Base-by-base conservation (phyloP, 2,329 filamentous ascomycete species). In the Penicillium sp. region DNA sequence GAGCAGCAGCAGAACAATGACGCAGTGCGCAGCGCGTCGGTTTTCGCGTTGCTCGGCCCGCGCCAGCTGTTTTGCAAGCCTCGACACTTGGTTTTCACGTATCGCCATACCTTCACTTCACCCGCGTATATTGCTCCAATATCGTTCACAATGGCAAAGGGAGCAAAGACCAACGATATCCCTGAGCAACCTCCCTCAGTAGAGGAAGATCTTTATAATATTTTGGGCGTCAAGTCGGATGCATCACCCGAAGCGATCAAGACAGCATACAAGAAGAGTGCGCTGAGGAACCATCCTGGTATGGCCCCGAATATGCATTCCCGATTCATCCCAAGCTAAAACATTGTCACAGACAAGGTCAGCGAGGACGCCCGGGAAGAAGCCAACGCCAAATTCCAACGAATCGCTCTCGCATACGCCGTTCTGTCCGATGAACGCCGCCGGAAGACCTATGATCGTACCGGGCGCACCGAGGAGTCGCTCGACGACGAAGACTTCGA, bases 361-460 rank as follows among this genome's bases (percentile, higher is more conserved):
- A 61, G 83, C 14, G 78, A 82, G 1, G 79, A 84, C 20, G 76
- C 86, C 46, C 90, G 90, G 66, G 80, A 85, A 24, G 76, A 81
- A 38, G 92, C 94, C 2, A 87, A 96, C 63, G 79, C 80, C 54
- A 87, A 82, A 48, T 99, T 99, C 71, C 94, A 99, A 73, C 80
- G 88, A 62, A 85, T 99, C 62, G 92, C 92, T 22, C 92, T 96
- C 65, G 92, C 94, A 46, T 96, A 97, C 68, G 92, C 91, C 30
- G 83, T 99, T 44, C 88, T 99, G 31, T 96, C 90, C 28, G 90
- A 96, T 62, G 80, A 87, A 20, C 79, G 80, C 18, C 85, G 94
- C 47, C 88, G 94, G 61, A 85, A 85, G 62, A 88, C 90, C 53
- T 99, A 96, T 76, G 92, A 99, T 68, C 79, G 82, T 47, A 97